Conservation (phyloP, 2,329 filamentous ascomycete genomes). For the Metarhizium humberi region DNA sequence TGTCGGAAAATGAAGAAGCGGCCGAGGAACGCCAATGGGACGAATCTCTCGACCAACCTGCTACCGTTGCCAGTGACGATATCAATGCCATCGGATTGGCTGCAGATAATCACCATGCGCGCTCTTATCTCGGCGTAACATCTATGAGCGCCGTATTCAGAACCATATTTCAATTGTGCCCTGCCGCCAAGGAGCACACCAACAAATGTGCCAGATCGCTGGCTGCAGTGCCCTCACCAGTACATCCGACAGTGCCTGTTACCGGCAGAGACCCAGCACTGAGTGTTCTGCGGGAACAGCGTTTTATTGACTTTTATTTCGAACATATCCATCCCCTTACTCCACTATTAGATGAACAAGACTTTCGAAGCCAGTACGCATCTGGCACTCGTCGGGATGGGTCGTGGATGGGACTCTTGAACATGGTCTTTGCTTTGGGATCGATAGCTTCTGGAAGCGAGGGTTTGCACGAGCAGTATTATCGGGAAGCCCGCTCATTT, state of each 20-base stretch:
- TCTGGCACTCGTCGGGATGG: constrained; percentile 37
- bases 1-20: too few species aligned
- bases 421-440: constrained; percentile 54
- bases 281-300: constrained; percentile 19
- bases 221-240: constrained; percentile 14
- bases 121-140: constrained; percentile 55
- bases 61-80: constrained; percentile 13
- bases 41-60: constrained; percentile 11
- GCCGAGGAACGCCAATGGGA: constrained; percentile 4
- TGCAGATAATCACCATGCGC: constrained; percentile 39
- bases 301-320: constrained; percentile 51
- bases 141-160: constrained; percentile 54
- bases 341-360: too few species aligned
- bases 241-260: constrained; percentile 24
- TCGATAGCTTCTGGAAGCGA: constrained; percentile 50
- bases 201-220: constrained; percentile 15
- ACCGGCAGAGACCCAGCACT: constrained; percentile 32
- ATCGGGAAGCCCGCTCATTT: constrained; percentile 42
- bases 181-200: constrained; percentile 18
- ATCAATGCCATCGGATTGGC: constrained; percentile 29
- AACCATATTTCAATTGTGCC: constrained; percentile 37
- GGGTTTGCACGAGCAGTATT: constrained; percentile 46
- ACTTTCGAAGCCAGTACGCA: constrained; percentile 36
- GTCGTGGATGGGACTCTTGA: constrained; percentile 50
- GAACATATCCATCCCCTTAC: constrained; percentile 42